Base-by-base conservation (phyloP, 805 yeast species). In the Cyberlindnera mycetangii region DNA sequence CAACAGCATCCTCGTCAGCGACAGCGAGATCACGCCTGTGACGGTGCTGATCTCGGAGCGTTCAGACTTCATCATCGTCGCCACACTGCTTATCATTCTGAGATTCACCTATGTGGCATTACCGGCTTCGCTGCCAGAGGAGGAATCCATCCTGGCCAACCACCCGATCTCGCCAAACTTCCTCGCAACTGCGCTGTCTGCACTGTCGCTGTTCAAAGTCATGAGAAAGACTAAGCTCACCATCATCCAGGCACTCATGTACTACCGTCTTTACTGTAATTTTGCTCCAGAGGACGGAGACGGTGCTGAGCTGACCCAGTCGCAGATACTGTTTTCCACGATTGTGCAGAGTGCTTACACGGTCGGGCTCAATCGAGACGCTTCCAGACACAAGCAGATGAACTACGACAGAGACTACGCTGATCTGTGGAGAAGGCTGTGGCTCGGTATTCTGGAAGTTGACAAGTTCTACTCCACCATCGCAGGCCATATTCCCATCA, bases 241-340 rank as follows among this genome's bases (percentile, higher is more conserved):
- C 0, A 58, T 74, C 5, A 49, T 78, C 34, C 82, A 76, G 54
- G 66, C 69, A 20, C 60, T 74, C n/a, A 42, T 74, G 25, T 69
- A 61, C 38, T 53, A 69, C 17, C 64, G 72, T 42, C 46, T 69
- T 3, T 75, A 76, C 48, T 68, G 55, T 49, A 64, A 54, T 32
- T 59, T 60, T 48, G 65, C 78, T 0, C 81, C 81, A 0, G 78
- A 73, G 47, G 73, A 70, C 48, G 75, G 76, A 25, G 76, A 72
- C 53, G 77, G 75, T 17, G 62, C 68, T 0, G 76, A 71, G 37
- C 63, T 68, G 6, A 62, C 68, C 3, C 75, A 71, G 34, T 58
- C 71, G 0, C 74, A 68, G 37, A 62, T 65, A 1, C 62, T 67
- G 15, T 61, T 66, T 12, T 68, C 70, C 2, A 50, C 71, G 19